Evolutionary conservation across 768 basidiomycete genomes (phyloP).

Genomic region (Trichaptum fuscoviolaceum): DNA sequence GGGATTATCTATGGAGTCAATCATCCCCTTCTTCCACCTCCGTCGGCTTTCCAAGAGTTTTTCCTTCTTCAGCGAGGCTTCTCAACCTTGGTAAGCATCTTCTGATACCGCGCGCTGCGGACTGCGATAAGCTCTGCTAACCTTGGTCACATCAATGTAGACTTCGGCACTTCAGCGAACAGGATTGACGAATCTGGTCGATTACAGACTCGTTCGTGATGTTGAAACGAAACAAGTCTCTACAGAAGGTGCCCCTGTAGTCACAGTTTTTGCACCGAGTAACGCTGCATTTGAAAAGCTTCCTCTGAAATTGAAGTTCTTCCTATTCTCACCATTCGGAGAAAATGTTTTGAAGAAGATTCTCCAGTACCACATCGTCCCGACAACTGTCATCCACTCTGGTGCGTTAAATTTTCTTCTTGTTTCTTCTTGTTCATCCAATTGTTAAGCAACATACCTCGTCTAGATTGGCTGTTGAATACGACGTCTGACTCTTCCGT

Average conservation of each 20-base stretch:
- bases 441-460: not conserved
- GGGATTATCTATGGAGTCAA: constrained; percentile 50
- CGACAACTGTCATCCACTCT: constrained; percentile 42
- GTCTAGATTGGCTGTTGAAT: constrained; percentile 28
- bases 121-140: not conserved
- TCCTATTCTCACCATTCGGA: constrained; percentile 60
- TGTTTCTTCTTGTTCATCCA: not conserved
- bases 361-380: constrained; percentile 53
- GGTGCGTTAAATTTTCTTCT: constrained; percentile 32
- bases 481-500: constrained; percentile 14
- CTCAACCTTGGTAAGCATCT: constrained; percentile 39
- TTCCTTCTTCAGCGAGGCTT: constrained; percentile 40
- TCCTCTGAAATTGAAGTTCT: constrained; percentile 45
- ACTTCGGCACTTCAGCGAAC: constrained; percentile 54
- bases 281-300: constrained; percentile 44
- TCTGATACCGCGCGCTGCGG: not conserved
- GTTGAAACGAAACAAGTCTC: constrained; percentile 33
- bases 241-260: constrained; percentile 36
- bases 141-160: constrained; percentile 21
- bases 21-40: constrained; percentile 51
- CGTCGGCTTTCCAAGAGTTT: constrained; percentile 42
- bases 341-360: constrained; percentile 44
- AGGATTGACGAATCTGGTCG: constrained; percentile 37
- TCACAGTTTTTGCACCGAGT: constrained; percentile 50
- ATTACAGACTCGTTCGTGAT: constrained; percentile 38